Base-by-base conservation (phyloP, 106 monocot genomes). In the Triglochin maritima region DNA sequence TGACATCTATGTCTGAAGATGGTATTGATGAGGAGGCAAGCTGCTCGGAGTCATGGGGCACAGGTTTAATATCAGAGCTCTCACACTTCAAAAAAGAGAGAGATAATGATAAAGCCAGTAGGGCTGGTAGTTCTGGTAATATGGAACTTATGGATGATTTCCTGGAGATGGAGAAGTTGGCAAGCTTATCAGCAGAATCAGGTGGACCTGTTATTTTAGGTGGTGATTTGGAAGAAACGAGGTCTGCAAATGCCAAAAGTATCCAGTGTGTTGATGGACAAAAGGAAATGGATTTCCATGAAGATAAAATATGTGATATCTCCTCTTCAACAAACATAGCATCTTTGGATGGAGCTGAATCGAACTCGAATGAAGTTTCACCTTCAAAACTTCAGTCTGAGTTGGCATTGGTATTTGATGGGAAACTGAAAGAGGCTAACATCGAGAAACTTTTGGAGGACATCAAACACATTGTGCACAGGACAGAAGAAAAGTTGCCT, bases 1-100 rank as follows among this genome's bases (percentile, higher is more conserved):
- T 84, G 72, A 80, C 84, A 5, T 88, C 96, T 3, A 79, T 91
- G 78, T 98, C 88, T 15, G 88, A 91, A 74, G 92, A 92, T 82
- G 92, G 85, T 45, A 65, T 82, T 63, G 91, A 91, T 56, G 94
- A 94, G 13, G 87, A 76, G 66, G 82, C 71, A 57, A 90, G 89
- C 55, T 79, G 79, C 49, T 71, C 79, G 17, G 91, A 82, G 49
- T 92, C 86, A 66, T 91, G 84, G 88, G 79, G 83, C 58, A 69
- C 74, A 50, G 75, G 75, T 62, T 64, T 86, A 66, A 77, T 80
- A 5, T 89, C 86, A 15, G 93, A 93, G 67, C 83, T 78, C 52
- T 88, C 85, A 57, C 83, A 91, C 14, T 71, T 79, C 58, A 88
- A 86, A 68, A 86, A 84, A 77, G 81, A 75, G 15, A 84, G 81